Base-by-base conservation (phyloP, 1,284 basidiomycete genomes). In the Anthracocystis panici-leucophaei region DNA sequence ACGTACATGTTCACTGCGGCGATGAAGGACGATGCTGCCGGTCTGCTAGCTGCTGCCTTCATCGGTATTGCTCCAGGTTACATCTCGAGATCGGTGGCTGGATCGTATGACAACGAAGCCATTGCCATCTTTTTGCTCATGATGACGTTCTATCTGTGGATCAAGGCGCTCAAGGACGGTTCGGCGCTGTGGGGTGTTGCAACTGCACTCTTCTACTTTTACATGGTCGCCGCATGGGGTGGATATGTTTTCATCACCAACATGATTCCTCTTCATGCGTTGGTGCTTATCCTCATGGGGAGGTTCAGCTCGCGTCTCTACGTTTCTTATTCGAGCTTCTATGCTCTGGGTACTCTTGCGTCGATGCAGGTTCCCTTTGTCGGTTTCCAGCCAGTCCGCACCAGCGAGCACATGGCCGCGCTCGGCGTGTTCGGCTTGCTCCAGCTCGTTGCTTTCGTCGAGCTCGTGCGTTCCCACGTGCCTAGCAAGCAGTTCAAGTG, bases 201-300 rank as follows among this genome's bases (percentile, higher is more conserved):
- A 50, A 92, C 95, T 23, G 97, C 95, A 8, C 87, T 99, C 16
- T 98, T 99, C 88, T 99, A 99, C 88, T 98, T 97, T 79, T 99
- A 98, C 89, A 99, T 99, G 97, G 97, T 99, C 18, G 96, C 97
- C 52, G 97, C 97, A 14, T 99, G 97, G 97, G 97, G 97, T 54
- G 97, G 97, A 77, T 99, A 99, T 87, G 97, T 94, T 1, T 99
- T 99, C 89, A 99, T 99, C 87, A 99, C 97, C 64, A 99, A 99
- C 89, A 98, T 99, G 95, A 94, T 99, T 66, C 97, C 97, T 35
- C 88, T 99, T 2, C 97, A 99, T 82, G 93, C 92, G 0, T 90
- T 99, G 27, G 92, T 93, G 45, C 90, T 99, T 64, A 90, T 98
- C 68, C 88, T 97, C 49, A 99, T 99, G 97, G 96, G 96, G n/a